Conservation (phyloP, 2,329 filamentous ascomycete species). For the Neocatenulostroma microsporum region DNA sequence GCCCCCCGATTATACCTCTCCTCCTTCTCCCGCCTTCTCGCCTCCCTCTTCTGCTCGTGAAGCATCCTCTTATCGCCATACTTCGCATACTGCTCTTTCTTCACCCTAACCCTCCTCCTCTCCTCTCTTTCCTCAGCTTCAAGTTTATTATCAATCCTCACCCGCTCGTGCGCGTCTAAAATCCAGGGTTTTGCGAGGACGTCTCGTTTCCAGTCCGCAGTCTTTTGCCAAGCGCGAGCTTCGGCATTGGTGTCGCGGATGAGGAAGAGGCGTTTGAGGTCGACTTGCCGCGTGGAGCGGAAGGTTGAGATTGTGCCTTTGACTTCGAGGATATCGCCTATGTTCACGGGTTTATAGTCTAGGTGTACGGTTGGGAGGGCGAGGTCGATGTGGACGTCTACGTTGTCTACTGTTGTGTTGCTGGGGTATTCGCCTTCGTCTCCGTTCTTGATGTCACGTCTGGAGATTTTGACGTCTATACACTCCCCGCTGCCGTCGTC, state of each 20-base stretch:
- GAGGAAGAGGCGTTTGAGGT: constrained; percentile 45
- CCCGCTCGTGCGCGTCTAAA: constrained; percentile 38
- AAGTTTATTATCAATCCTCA: constrained; percentile 33
- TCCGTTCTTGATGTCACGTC: constrained; percentile 23
- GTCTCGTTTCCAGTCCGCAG: constrained; percentile 41
- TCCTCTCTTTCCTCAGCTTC: constrained; percentile 29
- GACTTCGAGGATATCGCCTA: constrained; percentile 47
- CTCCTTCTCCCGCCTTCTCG: constrained; percentile 34
- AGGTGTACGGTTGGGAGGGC: constrained; percentile 40
- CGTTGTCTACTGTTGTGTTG: constrained; percentile 32
- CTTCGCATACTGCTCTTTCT: constrained; percentile 29
- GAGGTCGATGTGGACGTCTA: constrained; percentile 30
- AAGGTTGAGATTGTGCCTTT: constrained; percentile 51
- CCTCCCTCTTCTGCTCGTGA: constrained; percentile 30
- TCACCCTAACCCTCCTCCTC: constrained; percentile 27
- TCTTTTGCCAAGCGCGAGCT: constrained; percentile 45
- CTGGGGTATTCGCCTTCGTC: constrained; percentile 24
- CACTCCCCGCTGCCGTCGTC: constrained; percentile 55
- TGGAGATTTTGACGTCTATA: constrained; percentile 49
- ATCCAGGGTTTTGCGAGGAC: constrained; percentile 49
- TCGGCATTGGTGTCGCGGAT: constrained; percentile 49
- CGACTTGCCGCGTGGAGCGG: constrained; percentile 44
- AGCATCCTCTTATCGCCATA: constrained; percentile 27
- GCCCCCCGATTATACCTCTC: constrained; percentile 36
- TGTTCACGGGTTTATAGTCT: constrained; percentile 29